phyloP scores from a whole-genome alignment of 352 stramenopile genomes.

The Aphanomyces astaci region DNA sequence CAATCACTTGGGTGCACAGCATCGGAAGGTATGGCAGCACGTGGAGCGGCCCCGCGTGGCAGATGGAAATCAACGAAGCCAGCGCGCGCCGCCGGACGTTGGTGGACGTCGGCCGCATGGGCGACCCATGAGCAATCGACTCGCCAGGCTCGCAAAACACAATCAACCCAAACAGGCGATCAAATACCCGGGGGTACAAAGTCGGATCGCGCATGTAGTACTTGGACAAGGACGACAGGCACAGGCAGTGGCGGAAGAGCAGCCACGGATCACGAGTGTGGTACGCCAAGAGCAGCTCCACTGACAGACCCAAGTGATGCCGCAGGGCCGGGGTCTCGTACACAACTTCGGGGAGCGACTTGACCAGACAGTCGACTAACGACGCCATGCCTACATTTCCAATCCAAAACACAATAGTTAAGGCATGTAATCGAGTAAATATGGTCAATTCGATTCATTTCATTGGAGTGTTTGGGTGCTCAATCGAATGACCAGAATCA shows the following conservation, averaged over 20 bases:
- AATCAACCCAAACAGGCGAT: constrained; percentile 66
- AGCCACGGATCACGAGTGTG: constrained; percentile 50
- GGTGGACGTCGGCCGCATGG: constrained; percentile 62
- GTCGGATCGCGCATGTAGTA: constrained; percentile 58
- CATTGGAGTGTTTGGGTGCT: too few species aligned
- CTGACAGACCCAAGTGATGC: constrained; percentile 36
- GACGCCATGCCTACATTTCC: constrained; percentile 44
- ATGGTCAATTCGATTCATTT: too few species aligned
- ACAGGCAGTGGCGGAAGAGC: constrained; percentile 65
- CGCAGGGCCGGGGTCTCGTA: constrained; percentile 39
- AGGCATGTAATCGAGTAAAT: too few species aligned
- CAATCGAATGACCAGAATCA: too few species aligned
- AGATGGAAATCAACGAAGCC: constrained; percentile 67
- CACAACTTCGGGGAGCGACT: constrained; percentile 44
- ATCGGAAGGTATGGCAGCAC: constrained; percentile 71
- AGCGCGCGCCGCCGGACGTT: constrained; percentile 59
- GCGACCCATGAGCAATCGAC: constrained; percentile 39
- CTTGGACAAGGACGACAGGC: constrained; percentile 61
- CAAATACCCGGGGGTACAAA: constrained; percentile 60
- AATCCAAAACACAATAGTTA: too few species aligned
- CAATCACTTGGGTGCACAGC: constrained; percentile 54
- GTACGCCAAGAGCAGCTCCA: constrained; percentile 51
- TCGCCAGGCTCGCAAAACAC: constrained; percentile 61
- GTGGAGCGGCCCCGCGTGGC: constrained; percentile 57
- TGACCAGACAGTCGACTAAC: constrained; percentile 65